These are phyloP conservation scores for Entomortierella chlamydospora DNA, from an alignment of 192 early-diverging fungal genomes.

Conservation along the genomic window DNA sequence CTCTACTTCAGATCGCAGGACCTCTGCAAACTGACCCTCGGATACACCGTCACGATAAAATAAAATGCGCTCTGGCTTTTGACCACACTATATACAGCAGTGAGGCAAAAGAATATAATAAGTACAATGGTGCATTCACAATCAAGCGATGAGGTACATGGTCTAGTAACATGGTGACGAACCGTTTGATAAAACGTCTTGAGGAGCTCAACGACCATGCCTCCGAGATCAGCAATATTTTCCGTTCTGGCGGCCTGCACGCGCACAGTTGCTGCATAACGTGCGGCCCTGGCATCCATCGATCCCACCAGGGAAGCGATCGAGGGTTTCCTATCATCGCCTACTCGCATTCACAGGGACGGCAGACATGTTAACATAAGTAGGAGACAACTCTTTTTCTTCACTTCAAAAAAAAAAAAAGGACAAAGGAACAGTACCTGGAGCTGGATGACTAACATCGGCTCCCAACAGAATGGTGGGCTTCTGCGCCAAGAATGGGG, in stretches of 20 bases:
- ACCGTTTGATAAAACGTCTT: conserved; percentile 70
- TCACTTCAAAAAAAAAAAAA: neutral
- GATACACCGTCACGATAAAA: conserved; percentile 94
- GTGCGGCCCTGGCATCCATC: conserved; percentile 72
- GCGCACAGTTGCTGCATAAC: conserved; percentile 72
- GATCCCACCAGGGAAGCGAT: conserved; percentile 83
- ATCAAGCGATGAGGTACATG: too few species aligned
- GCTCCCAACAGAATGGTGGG: conserved; percentile 91
- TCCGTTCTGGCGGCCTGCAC: conserved; percentile 77
- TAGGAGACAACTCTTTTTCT: neutral
- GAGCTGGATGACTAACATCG: conserved; percentile 89
- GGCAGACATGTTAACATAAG: neutral
- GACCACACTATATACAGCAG: conserved; percentile 51
- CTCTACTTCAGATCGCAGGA: conserved; percentile 77
- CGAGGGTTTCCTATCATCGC: conserved; percentile 64
- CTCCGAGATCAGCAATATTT: conserved; percentile 77
- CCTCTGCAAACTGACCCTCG: conserved; percentile 85
- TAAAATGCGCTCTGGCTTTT: conserved; percentile 82
- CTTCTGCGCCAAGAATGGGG: conserved; percentile 71
- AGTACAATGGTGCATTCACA: too few species aligned
- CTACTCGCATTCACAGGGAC: neutral
- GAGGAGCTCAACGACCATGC: conserved; percentile 74
- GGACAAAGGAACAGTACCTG: conserved; percentile 52
- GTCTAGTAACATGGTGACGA: neutral
- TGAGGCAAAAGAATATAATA: too few species aligned